Base-by-base conservation (phyloP, 2,329 filamentous ascomycete species). In the Claviceps paspali region DNA sequence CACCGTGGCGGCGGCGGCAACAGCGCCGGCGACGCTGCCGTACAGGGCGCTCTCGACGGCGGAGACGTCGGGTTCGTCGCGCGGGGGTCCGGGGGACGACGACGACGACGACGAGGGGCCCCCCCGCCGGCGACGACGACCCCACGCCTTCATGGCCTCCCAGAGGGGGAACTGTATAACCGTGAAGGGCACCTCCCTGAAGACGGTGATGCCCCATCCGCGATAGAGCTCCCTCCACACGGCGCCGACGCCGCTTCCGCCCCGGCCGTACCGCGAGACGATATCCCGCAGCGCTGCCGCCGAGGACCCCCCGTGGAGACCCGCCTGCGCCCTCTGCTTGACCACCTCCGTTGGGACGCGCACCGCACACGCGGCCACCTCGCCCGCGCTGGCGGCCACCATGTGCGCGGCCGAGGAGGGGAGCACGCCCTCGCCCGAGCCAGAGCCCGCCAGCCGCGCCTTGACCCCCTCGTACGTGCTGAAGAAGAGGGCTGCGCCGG, bases 121-220 rank as follows among this genome's bases (percentile, higher is more conserved):
- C 35, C 42, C 3, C 43, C 42, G 24, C 51, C 33, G 52, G 32
- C 62, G 54, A 33, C 22, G 34, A 28, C 17, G 8, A 12, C 34
- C 67, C 70, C 74, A 83, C 29, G 67, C 66, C 68, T 95, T 96
- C 69, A 96, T 73, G 4, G 71, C 76, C 61, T 98, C 91, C 91
- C 91, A 98, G 44, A 98, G 70, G 32, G 91, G 91, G 56, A 98
- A 98, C 60, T 98, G 91, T 44, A 98, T 82, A 8, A 95, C 79
- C 3, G 92, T 96, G 52, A 98, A 98, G 4, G 91, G 91, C 43
- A 98, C 87, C 65, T 98, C 91, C 41, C 91, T 76, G 63, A 95
- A 80, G 36, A 98, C 79, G 2, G 91, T 98, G 48, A 96, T 86
- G 14, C 76, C 73, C 71, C 86, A 94, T 2, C 92, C 91, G 26